A percentile compares a stretch with the other conserved stretches of the same genome.
phyloP scores from a whole-genome alignment of 2,329 filamentous ascomycete genomes.

The Colletotrichum chrysophilum region DNA sequence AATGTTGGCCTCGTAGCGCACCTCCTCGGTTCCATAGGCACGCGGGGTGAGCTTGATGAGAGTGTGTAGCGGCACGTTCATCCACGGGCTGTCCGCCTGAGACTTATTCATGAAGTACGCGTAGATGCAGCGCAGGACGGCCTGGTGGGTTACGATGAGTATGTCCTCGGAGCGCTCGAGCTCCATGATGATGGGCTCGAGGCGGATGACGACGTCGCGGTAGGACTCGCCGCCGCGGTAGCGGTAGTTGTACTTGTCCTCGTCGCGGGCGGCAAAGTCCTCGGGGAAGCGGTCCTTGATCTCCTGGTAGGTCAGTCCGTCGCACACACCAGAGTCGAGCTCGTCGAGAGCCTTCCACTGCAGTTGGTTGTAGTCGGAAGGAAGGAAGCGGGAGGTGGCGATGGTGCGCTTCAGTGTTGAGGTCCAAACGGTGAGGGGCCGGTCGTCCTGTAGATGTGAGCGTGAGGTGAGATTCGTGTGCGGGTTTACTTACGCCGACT shows the following conservation, averaged over 20 bases:
- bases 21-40: slow-evolving; percentile 91
- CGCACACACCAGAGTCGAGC: slow-evolving; percentile 94
- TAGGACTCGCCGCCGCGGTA: slow-evolving; percentile 96
- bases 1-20: slow-evolving; percentile 88
- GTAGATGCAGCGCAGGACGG: slow-evolving; percentile 95
- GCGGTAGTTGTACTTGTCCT: slow-evolving; percentile 99
- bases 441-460: slow-evolving; percentile 54
- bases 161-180: slow-evolving; percentile 96
- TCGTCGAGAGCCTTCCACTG: slow-evolving; percentile 99
- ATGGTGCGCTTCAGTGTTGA: slow-evolving; percentile 81
- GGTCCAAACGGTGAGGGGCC: slow-evolving; percentile 67
- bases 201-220: slow-evolving; percentile 94
- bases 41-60: slow-evolving; percentile 95
- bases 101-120: slow-evolving; percentile 99
- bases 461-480: background rate
- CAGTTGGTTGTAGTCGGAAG: slow-evolving; percentile 84
- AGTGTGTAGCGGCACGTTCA: slow-evolving; percentile 96
- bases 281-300: slow-evolving; percentile 92
- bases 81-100: slow-evolving; percentile 93
- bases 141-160: slow-evolving; percentile 97
- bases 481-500: slow-evolving; percentile 70
- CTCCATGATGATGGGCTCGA: slow-evolving; percentile 99
- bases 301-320: slow-evolving; percentile 94
- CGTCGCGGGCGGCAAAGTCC: slow-evolving; percentile 93
- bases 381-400: slow-evolving; percentile 85